Evolutionary conservation across 371 early-diverging fungal species (phyloP), one percentile per base, ranked within the genome.

Genomic region (Mucor plumbeus): DNA sequence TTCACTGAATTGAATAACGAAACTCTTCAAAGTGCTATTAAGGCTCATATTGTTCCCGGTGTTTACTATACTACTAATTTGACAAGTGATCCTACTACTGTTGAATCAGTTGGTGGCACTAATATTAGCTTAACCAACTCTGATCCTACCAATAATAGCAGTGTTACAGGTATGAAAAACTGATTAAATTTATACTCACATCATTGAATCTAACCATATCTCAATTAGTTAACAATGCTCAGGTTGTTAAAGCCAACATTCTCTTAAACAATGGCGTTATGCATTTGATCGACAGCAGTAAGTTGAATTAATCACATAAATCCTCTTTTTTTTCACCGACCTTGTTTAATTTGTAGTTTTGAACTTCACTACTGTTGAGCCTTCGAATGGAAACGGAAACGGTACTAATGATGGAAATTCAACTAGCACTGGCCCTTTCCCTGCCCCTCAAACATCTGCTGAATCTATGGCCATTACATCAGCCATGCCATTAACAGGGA

Each of bases 211-310:
- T 41, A 41, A 64, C 21, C 1, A 14, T 19, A 7, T 34, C 26
- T 26, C 26, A 26, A 26, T 11, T 50, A 68, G 63, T 68, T 35
- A 73, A 74, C 50, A 65, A 64, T 33, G 69, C 76, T 1, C 72
- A 48, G 4, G 47, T 85, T 35, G 78, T 78, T 7, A 39, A 72
- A 11, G 64, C 75, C 9, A 75, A 85, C 48, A 69, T 85, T 13
- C 41, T 85, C 11, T 58, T 71, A 14, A 65, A 79, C 64, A 77
- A 78, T 57, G 85, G 85, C 34, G 85, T 85, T 0, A 65, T 85
- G 47, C 85, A 85, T 56, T 43, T 81, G 21, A 85, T 85, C 38
- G 65, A 64, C 61, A 50, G 65, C 43, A 43, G 69, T 69, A 64
- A 56, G 63, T 59, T 7, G 13, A 58, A 5, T 17, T 17, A 17